phyloP scores from a whole-genome alignment of 441 rosid species.

The Manihot esculenta region DNA sequence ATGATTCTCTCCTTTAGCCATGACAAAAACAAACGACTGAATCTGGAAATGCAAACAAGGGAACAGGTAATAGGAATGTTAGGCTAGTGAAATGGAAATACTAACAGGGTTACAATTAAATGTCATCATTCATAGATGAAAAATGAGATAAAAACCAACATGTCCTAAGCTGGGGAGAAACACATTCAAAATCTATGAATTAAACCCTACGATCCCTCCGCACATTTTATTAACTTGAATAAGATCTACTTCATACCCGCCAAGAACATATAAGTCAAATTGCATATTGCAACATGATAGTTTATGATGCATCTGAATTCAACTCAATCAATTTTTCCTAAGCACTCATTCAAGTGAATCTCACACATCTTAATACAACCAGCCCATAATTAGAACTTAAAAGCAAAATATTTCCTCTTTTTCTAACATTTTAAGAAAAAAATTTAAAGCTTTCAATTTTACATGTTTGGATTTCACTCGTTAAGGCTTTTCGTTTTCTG shows the following conservation, averaged over 20 bases:
- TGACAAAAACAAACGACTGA: conserved; percentile 90
- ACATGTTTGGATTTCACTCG: not conserved
- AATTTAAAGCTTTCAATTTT: not conserved
- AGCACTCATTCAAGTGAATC: conserved; percentile 1
- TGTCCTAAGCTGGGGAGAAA: not conserved
- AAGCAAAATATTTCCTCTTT: not conserved
- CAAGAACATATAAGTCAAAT: not conserved
- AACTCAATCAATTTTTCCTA: not conserved
- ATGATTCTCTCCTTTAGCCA: conserved; percentile 82
- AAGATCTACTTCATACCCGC: too few relatives aligned
- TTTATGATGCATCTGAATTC: not conserved
- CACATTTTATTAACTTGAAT: not conserved
- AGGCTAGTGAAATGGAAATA: conserved; percentile 2
- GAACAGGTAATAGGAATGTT: conserved; percentile 1
- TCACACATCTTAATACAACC: not conserved
- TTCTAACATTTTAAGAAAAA: not conserved
- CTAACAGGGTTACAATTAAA: not conserved
- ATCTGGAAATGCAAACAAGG: conserved; percentile 44
- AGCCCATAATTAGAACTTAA: not conserved
- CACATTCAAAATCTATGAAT: not conserved
- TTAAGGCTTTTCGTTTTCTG: not conserved
- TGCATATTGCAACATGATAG: not conserved
- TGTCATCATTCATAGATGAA: not conserved
- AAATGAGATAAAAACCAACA: not conserved
- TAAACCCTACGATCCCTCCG: not conserved